Evolutionary conservation across 106 monocot genomes (phyloP).

Genomic region (Xerophyta viscosa): DNA sequence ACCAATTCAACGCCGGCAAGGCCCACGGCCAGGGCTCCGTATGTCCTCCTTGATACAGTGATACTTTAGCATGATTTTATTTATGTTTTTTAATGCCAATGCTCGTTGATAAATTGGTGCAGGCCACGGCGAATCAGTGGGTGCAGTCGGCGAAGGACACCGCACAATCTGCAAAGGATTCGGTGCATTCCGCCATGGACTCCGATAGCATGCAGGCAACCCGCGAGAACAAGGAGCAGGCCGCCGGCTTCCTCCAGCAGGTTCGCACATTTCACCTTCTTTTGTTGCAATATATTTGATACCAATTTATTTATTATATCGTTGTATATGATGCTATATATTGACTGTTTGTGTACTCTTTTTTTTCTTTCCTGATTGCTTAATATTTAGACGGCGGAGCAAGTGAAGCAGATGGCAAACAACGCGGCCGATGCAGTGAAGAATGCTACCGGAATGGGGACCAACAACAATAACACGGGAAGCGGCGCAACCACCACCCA

Average conservation of each 20-base stretch:
- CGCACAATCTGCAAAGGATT: conserved; percentile 12
- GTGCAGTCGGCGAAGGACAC: conserved; percentile 16
- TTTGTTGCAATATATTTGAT: too few species aligned
- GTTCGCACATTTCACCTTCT: too few species aligned
- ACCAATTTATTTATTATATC: too few species aligned
- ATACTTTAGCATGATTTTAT: neutral
- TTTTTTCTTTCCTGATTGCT: neutral
- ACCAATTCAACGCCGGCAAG: conserved; percentile 9
- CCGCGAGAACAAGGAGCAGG: conserved; percentile 20
- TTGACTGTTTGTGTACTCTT: too few species aligned
- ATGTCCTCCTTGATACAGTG: neutral
- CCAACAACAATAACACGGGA: neutral
- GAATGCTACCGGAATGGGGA: conserved; percentile 11
- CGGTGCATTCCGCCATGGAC: conserved; percentile 1
- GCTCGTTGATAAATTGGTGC: neutral
- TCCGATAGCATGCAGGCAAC: conserved; percentile 5
- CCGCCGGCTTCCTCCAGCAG: conserved; percentile 36
- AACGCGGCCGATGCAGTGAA: too few species aligned
- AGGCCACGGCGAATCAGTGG: conserved; percentile 22
- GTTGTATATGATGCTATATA: too few species aligned
- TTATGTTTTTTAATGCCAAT: neutral
- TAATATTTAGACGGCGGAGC: conserved; percentile 19
- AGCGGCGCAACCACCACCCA: neutral
- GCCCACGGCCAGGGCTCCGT: conserved; percentile 9
- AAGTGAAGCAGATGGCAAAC: conserved; percentile 16